Evolutionary conservation across 164 flowering plant genomes (phyloP), one percentile per base, ranked within the genome.

Genomic region (Piper betle): DNA sequence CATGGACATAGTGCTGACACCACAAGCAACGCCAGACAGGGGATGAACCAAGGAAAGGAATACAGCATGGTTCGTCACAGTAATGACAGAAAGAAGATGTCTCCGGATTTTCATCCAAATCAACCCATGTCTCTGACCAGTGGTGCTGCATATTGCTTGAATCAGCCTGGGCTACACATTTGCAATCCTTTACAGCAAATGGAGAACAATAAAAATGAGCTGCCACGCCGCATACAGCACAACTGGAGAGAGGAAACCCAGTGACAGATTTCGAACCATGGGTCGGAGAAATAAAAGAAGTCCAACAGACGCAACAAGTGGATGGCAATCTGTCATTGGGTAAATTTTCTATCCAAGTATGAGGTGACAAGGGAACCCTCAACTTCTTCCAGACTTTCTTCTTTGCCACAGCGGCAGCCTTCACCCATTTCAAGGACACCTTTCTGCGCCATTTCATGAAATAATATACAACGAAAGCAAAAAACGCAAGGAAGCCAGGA

Each of bases 1-100:
- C 91, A 77, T 87, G 95, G 66, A 87, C 76, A 60, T 82, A 84
- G 18, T 88, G 80, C 60, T 87, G 95, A 66, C 95, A 87, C 95
- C 95, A 87, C 63, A 82, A 65, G 66, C 95, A 87, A 69, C 75
- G 75, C 95, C 95, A 87, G 42, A 80, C 72, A 43, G 95, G 95
- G 70, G 85, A 87, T 50, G 76, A 83, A 68, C 74, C 82, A 53
- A 85, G 71, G 60, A 87, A 75, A 68, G 88, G 82, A 64, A 78
- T 73, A 58, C 84, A 82, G 72, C 95, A 87, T n/a, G 84, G 87
- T 66, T 87, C 95, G 66, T 87, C 95, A 68, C 95, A 87, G 61
- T 79, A 83, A 66, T 62, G 75, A 71, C 95, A 87, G 71, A 82
- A 84, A 20, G 85, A 62, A 66, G 83, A 80, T 62, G 66, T 73